Base-by-base conservation (phyloP, 768 basidiomycete genomes). In the Trametes meyenii region DNA sequence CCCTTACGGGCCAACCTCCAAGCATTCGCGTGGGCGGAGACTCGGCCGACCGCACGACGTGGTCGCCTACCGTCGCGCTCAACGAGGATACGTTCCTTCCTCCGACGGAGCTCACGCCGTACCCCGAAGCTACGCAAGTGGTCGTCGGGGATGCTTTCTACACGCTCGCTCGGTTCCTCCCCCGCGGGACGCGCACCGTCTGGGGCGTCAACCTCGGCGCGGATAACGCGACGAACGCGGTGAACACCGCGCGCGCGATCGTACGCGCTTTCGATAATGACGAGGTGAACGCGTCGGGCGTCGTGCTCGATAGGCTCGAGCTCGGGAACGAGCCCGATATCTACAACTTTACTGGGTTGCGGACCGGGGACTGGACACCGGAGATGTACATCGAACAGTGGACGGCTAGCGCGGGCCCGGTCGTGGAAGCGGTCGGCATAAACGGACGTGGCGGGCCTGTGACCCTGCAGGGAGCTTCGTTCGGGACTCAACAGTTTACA, bases 181-280 rank as follows among this genome's bases (percentile, higher is more conserved):
- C 84, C 19, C 60, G 73, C 6, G 77, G 81, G 24, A 86, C 86
- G 11, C 81, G 79, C 51, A 84, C 89, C 63, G 83, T 77, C 14
- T 89, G 85, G 85, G 87, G 86, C 17, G 74, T 89, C 50, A 89
- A 90, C 70, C 73, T 89, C 21, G 85, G 85, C 7, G 69, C 65
- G 11, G 65, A 61, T 62, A 71, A 74, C 50, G 50, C 66, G 14
- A 71, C 69, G n/a, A 73, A 73, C 60, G 72, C 72, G 13, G 67
- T 68, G 14, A 73, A 73, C 61, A 71, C 71, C 70, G 72, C 69
- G 2, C 65, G 67, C 17, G 56, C 71, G 10, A 72, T 72, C 57
- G 52, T 71, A 24, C 64, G 67, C 33, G 74, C 74, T n/a, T 75
- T 75, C 61, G 42, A 45, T 6, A 55, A 62, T 6, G 10, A 48